A percentile compares a stretch with the other conserved stretches of the same genome.
These are phyloP conservation scores for Podaxis mareebaensis DNA, from an alignment of 768 basidiomycete genomes.

Conservation along the genomic window DNA sequence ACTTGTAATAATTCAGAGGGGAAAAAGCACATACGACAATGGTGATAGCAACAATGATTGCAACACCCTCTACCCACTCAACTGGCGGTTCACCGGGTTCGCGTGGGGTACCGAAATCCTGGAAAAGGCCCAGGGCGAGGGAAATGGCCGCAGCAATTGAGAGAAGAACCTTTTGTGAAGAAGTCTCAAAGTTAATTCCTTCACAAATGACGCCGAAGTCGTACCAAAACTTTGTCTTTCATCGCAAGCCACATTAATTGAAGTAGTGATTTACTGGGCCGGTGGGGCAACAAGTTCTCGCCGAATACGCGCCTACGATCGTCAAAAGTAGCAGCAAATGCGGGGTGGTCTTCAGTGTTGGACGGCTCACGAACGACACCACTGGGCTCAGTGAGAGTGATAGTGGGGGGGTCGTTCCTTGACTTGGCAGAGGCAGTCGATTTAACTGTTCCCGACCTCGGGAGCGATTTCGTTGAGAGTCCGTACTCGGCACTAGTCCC, in stretches of 20 bases:
- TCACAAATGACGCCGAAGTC: slow-evolving; percentile 26
- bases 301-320: slow-evolving; percentile 74
- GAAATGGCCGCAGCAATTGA: slow-evolving; percentile 93
- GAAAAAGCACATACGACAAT: slow-evolving; percentile 62
- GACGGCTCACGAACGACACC: slow-evolving; percentile 28
- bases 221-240: slow-evolving; percentile 87
- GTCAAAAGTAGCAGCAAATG: slow-evolving; percentile 47
- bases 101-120: slow-evolving; percentile 80
- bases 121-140: slow-evolving; percentile 90
- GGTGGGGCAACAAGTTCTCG: slow-evolving; percentile 68
- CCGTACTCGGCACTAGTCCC: slow-evolving; percentile 64
- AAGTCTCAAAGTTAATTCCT: slow-evolving; percentile 1
- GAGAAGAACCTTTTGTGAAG: slow-evolving; percentile 65
- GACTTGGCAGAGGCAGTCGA: slow-evolving; percentile 19
- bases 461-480: slow-evolving; percentile 28
- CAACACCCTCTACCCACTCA: slow-evolving; percentile 96
- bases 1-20: neutral
- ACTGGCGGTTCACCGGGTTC: slow-evolving; percentile 68
- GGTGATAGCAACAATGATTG: slow-evolving; percentile 72
- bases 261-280: slow-evolving; percentile 69
- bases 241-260: slow-evolving; percentile 83
- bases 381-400: slow-evolving; percentile 41
- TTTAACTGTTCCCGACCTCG: slow-evolving; percentile 7
- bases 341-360: slow-evolving; percentile 22
- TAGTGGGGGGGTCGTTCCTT: slow-evolving; percentile 30